Evolutionary conservation across 495 filamentous ascomycete species (phyloP), one percentile per base, ranked within the genome.

Genomic region (Lasiosphaeria miniovina): DNA sequence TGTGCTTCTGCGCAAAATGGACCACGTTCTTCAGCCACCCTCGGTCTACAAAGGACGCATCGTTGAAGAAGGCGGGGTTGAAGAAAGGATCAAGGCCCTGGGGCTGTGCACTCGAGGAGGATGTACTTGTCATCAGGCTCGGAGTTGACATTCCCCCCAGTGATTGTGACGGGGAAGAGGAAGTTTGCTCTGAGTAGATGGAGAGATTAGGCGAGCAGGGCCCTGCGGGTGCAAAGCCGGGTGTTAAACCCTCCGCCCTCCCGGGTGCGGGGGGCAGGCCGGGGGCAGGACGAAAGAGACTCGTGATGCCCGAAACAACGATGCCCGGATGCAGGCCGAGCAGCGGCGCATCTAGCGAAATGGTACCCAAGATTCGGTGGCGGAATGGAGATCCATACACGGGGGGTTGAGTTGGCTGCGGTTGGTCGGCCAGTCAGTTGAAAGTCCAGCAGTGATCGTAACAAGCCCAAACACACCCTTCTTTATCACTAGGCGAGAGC

Each of bases 251-350:
- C 38, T 34, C 64, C 49, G 52, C 55, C 9, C 54, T 55, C 49
- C 59, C 59, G 64, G 62, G 46, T 40, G 58, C 38, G 3, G 54
- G 57, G 31, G 75, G 65, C 1, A 74, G 63, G 57, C 74, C 70
- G 51, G 82, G 69, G 46, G 84, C 80, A 10, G 83, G 80, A 17
- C 82, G 82, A 68, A 96, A 92, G 8, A 95, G 76, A 65, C 90
- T 91, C 3, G 83, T 77, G 24, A 96, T 82, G 3, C 93, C 92
- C 17, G 88, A 87, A 3, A 85, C 80, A 12, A 98, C 83, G 24
- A 98, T 84, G 1, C 93, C 89, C 0, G 92, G 91, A 72, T 98
- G 91, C 61, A 98, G 87, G 0, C 93, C 93, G 3, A 96, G 77
- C 49, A 94, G 88, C 0, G 93, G 93, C 0, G 88, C 88, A 71